phyloP scores from a whole-genome alignment of 1,284 basidiomycete genomes.

The Heterobasidion occidentale region DNA sequence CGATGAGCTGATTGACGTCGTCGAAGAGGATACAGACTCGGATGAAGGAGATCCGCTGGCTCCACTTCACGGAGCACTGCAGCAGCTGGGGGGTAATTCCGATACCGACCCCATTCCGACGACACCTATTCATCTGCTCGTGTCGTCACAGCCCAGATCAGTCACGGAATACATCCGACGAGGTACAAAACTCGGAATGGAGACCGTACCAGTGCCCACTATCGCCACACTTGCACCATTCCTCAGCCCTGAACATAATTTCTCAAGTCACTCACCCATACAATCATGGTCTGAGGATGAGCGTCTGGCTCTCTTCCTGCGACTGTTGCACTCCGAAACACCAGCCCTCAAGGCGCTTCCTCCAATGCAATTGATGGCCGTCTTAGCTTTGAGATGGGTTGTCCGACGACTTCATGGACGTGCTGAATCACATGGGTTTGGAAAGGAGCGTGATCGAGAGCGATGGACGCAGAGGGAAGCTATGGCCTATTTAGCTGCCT shows the following conservation, averaged over 20 bases:
- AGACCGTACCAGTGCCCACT: constrained; percentile 44
- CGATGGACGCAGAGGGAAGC: constrained; percentile 67
- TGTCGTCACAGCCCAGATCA: constrained; percentile 23
- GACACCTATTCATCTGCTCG: neutral
- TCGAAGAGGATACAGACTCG: constrained; percentile 32
- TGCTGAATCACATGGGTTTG: constrained; percentile 34
- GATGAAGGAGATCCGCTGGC: constrained; percentile 46
- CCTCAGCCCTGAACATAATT: constrained; percentile 18
- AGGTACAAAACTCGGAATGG: constrained; percentile 56
- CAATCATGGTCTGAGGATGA: constrained; percentile 42
- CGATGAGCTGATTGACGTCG: constrained; percentile 57
- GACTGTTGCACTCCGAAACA: constrained; percentile 48
- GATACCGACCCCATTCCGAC: constrained; percentile 17
- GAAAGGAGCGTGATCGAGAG: constrained; percentile 49
- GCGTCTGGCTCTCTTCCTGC: constrained; percentile 51
- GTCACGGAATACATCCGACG: constrained; percentile 69
- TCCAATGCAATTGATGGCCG: constrained; percentile 35
- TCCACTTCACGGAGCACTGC: constrained; percentile 59
- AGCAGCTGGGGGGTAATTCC: constrained; percentile 30
- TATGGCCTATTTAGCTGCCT: constrained; percentile 51
- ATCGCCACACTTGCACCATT: constrained; percentile 38
- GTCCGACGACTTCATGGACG: constrained; percentile 40
- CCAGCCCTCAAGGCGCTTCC: constrained; percentile 37
- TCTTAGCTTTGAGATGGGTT: constrained; percentile 56
- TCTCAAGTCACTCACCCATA: constrained; percentile 14